These are phyloP conservation scores for Polyporus arcularius DNA, from an alignment of 768 basidiomycete species.

Conservation along the genomic window DNA sequence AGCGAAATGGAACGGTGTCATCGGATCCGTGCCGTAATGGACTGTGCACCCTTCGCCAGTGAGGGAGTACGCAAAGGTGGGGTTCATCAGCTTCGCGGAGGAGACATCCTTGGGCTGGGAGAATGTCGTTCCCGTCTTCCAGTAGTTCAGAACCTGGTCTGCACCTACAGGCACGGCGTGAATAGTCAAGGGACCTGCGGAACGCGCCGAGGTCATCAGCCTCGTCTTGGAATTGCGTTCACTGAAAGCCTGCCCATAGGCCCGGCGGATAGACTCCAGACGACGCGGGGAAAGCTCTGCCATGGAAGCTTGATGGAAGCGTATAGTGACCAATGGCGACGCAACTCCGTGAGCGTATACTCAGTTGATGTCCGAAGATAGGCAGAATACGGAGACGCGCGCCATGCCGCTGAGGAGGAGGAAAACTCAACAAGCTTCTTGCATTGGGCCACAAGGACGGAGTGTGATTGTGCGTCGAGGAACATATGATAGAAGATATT, in stretches of 20 bases:
- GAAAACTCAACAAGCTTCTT: slow-evolving; percentile 9
- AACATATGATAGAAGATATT: slow-evolving; percentile 20
- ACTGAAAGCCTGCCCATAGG: slow-evolving; percentile 27
- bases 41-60: slow-evolving; percentile 40
- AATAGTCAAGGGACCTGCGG: slow-evolving; percentile 40
- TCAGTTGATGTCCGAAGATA: slow-evolving; percentile 8
- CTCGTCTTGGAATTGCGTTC: not conserved
- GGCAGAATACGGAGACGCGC: slow-evolving; percentile 4
- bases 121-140: slow-evolving; percentile 44
- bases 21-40: slow-evolving; percentile 48
- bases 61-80: slow-evolving; percentile 46
- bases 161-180: slow-evolving; percentile 6
- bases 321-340: slow-evolving; percentile 28
- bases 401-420: slow-evolving; percentile 5
- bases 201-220: slow-evolving; percentile 23
- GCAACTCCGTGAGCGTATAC: slow-evolving; percentile 17
- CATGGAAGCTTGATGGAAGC: slow-evolving; percentile 34
- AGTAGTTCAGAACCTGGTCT: slow-evolving; percentile 36
- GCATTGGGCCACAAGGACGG: slow-evolving; percentile 8
- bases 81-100: slow-evolving; percentile 40
- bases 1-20: slow-evolving; percentile 44
- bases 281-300: slow-evolving; percentile 27
- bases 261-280: slow-evolving; percentile 22
- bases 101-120: slow-evolving; percentile 16
- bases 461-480: slow-evolving; percentile 7